These are phyloP conservation scores for Hyphopichia burtonii DNA, from an alignment of 1,139 yeast species.

Conservation along the genomic window DNA sequence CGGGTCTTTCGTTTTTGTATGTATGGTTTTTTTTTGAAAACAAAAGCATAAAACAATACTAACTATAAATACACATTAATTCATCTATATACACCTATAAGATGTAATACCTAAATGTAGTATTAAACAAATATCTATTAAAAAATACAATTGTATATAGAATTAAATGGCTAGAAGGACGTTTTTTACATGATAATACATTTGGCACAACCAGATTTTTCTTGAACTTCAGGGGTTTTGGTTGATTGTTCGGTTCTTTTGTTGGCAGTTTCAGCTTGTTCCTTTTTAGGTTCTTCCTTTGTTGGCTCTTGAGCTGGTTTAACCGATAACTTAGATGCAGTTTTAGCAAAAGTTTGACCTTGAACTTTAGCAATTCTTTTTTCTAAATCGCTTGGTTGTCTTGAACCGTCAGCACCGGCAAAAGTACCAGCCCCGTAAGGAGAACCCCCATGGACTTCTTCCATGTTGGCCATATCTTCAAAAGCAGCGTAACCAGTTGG, in stretches of 20 bases:
- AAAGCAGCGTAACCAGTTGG: conserved; percentile 47
- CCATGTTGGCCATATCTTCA: conserved; percentile 30
- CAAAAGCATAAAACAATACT: conserved; percentile 1
- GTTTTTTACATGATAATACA: conserved; percentile 32
- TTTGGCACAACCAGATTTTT: conserved; percentile 23
- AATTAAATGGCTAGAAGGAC: too few species aligned
- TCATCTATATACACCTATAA: too few species aligned
- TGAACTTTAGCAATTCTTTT: conserved; percentile 38
- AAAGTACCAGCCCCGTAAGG: conserved; percentile 54
- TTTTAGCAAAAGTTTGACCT: conserved; percentile 39
- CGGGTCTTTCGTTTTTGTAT: conserved; percentile 3
- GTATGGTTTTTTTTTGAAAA: conserved; percentile 1
- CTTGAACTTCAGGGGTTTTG: conserved; percentile 15
- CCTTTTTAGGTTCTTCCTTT: conserved; percentile 4
- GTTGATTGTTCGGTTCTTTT: conserved; percentile 19
- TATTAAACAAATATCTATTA: neutral
- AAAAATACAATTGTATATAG: neutral
- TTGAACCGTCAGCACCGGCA: conserved; percentile 50
- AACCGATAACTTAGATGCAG: conserved; percentile 26
- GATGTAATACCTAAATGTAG: too few species aligned
- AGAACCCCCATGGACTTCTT: conserved; percentile 46
- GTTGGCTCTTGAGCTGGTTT: neutral
- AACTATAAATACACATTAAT: neutral
- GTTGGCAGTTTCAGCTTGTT: conserved; percentile 4
- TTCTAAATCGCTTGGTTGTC: conserved; percentile 42